Evolutionary conservation across 352 stramenopile genomes (phyloP).

Genomic region (Pythium rhizo-oryzae): DNA sequence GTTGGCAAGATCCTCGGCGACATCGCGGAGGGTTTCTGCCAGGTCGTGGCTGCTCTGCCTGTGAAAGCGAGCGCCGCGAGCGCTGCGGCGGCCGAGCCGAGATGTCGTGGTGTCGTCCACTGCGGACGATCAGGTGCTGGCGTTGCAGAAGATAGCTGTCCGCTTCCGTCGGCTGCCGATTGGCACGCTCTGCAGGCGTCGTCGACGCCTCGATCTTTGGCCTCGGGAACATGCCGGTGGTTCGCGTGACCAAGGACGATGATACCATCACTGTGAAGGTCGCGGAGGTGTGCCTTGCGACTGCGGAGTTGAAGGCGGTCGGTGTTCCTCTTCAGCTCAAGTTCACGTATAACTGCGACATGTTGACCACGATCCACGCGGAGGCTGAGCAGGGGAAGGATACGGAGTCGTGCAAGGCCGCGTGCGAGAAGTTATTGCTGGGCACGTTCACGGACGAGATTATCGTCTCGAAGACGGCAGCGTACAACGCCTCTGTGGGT

Average conservation of each 20-base stretch:
- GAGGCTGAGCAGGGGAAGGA: constrained; percentile 61
- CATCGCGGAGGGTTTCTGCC: constrained; percentile 61
- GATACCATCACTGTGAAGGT: constrained; percentile 49
- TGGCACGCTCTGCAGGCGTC: constrained; percentile 49
- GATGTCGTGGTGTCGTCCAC: constrained; percentile 30
- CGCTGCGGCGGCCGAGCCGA: neutral
- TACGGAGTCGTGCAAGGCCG: constrained; percentile 54
- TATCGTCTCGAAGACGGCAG: constrained; percentile 43
- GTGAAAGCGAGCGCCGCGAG: neutral
- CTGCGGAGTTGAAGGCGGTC: constrained; percentile 42
- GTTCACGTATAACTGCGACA: constrained; percentile 51
- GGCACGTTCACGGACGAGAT: constrained; percentile 69
- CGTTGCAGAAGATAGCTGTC: constrained; percentile 26
- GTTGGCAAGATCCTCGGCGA: constrained; percentile 74
- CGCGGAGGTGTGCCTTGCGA: constrained; percentile 60
- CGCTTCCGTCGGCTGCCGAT: constrained; percentile 37
- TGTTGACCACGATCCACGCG: constrained; percentile 55
- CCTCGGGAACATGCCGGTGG: constrained; percentile 41
- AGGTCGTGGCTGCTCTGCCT: constrained; percentile 36
- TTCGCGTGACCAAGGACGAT: constrained; percentile 48
- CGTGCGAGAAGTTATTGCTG: constrained; percentile 62
- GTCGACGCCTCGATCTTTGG: constrained; percentile 35
- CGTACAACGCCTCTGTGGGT: constrained; percentile 63
- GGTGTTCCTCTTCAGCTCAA: constrained; percentile 59
- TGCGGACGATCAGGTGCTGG: constrained; percentile 32